These are phyloP conservation scores for Dendrostoma leiphaemia DNA, from an alignment of 2,329 filamentous ascomycete species.

Conservation along the genomic window DNA sequence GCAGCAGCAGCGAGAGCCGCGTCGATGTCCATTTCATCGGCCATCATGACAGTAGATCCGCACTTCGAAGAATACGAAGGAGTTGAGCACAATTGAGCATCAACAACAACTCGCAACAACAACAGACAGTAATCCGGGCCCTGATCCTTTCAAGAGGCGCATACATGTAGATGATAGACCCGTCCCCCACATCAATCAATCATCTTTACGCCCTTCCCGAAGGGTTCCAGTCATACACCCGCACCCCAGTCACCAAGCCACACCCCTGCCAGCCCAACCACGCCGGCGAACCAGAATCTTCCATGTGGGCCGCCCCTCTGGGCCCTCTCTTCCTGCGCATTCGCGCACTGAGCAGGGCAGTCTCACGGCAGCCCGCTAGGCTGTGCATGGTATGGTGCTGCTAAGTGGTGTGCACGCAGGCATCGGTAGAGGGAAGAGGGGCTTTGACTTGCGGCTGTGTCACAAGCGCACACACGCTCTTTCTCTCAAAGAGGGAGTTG, in stretches of 20 bases:
- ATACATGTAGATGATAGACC: background rate
- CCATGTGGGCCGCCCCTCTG: background rate
- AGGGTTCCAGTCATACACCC: slow-evolving; percentile 14
- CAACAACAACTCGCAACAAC: slow-evolving; percentile 13
- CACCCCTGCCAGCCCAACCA: slow-evolving; percentile 4
- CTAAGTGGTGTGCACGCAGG: too few relatives aligned
- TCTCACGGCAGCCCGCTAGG: background rate
- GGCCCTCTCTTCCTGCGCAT: slow-evolving; percentile 5
- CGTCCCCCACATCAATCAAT: background rate
- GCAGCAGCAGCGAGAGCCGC: slow-evolving; percentile 1
- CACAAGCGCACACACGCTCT: too few relatives aligned
- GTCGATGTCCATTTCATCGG: slow-evolving; percentile 8
- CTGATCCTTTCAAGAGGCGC: too few relatives aligned
- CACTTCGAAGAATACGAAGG: too few relatives aligned
- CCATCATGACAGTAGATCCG: background rate
- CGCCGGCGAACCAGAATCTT: slow-evolving; percentile 14
- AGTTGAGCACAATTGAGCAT: slow-evolving; percentile 17
- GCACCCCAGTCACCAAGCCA: background rate
- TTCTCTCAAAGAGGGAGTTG: background rate
- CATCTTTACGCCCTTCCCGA: slow-evolving; percentile 1
- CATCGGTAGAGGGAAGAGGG: too few relatives aligned
- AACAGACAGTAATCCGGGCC: background rate
- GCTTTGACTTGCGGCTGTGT: too few relatives aligned
- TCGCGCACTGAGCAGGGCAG: slow-evolving; percentile 1
- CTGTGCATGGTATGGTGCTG: background rate